Percentiles rank a stretch among this genome's conserved stretches.
These are phyloP conservation scores for Suillus weaverae DNA, from an alignment of 768 basidiomycete species.

Conservation along the genomic window DNA sequence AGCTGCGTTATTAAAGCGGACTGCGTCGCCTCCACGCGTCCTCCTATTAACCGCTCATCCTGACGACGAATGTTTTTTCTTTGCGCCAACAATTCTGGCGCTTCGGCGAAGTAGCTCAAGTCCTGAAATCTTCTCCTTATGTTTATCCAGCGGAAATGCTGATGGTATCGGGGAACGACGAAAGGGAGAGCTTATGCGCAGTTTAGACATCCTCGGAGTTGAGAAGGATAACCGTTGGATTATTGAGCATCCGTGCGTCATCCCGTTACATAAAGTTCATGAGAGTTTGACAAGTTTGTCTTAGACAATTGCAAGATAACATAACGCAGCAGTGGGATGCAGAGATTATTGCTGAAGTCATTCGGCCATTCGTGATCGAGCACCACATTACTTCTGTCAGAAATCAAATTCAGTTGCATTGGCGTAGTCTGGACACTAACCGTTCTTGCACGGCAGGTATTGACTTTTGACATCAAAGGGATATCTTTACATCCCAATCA, in stretches of 20 bases:
- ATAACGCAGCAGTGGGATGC: constrained; percentile 68
- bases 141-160: constrained; percentile 78
- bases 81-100: constrained; percentile 76
- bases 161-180: constrained; percentile 70
- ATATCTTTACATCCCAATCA: constrained; percentile 91
- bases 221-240: constrained; percentile 51
- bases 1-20: constrained; percentile 15
- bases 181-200: constrained; percentile 55
- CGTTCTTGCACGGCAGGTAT: constrained; percentile 50
- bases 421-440: constrained; percentile 19
- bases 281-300: constrained; percentile 13
- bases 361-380: constrained; percentile 57
- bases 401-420: constrained; percentile 12
- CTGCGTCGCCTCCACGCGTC: constrained; percentile 30
- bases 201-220: constrained; percentile 71
- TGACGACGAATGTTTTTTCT: constrained; percentile 95
- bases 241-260: constrained; percentile 70
- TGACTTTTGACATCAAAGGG: constrained; percentile 80
- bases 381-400: constrained; percentile 65
- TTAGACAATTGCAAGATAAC: constrained; percentile 71
- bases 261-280: constrained; percentile 6
- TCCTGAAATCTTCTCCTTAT: constrained; percentile 57
- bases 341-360: constrained; percentile 52
- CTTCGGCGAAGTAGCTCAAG: constrained; percentile 33
- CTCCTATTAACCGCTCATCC: constrained; percentile 89